A percentile compares a stretch with the other conserved stretches of the same genome.
Conservation (phyloP, 768 basidiomycete genomes). For the Boletus sp. region DNA sequence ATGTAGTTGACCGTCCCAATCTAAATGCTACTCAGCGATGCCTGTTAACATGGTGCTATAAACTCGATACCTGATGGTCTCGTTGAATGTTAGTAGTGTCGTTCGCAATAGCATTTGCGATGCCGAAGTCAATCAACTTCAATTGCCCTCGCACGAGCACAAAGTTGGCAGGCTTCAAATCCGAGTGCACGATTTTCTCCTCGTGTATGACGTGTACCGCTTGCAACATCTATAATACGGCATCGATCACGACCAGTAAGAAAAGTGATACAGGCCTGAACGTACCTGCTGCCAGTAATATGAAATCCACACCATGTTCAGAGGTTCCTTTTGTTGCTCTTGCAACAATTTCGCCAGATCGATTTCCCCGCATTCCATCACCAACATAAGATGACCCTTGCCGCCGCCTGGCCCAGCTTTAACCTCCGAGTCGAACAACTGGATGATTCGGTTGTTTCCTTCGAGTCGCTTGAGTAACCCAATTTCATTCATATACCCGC, state of each 20-base stretch:
- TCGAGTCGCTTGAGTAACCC: slow-evolving; percentile 88
- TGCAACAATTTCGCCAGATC: slow-evolving; percentile 83
- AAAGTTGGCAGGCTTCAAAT: slow-evolving; percentile 98
- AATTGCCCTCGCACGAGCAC: slow-evolving; percentile 92
- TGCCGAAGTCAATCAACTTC: slow-evolving; percentile 99
- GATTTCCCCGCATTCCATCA: slow-evolving; percentile 97
- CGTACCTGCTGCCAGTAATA: slow-evolving; percentile 96
- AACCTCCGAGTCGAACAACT: slow-evolving; percentile 87
- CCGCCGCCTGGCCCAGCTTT: slow-evolving; percentile 60
- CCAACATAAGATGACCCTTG: slow-evolving; percentile 75
- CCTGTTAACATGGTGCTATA: neutral
- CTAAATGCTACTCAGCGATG: slow-evolving; percentile 37
- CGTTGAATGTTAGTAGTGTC: slow-evolving; percentile 98
- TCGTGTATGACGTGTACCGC: slow-evolving; percentile 98
- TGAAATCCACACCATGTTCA: slow-evolving; percentile 93
- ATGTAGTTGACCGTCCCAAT: slow-evolving; percentile 98
- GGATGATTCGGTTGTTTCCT: slow-evolving; percentile 90
- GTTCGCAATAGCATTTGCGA: slow-evolving; percentile 97
- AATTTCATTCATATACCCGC: slow-evolving; percentile 96
- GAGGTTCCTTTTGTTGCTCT: slow-evolving; percentile 77
- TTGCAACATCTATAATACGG: slow-evolving; percentile 78
- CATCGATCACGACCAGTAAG: neutral
- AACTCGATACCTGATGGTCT: slow-evolving; percentile 75
- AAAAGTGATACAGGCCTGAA: neutral
- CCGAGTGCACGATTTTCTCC: slow-evolving; percentile 98